These are phyloP conservation scores for Thermomucor indicae-seudaticae DNA, from an alignment of 371 early-diverging fungal species.

Conservation along the genomic window DNA sequence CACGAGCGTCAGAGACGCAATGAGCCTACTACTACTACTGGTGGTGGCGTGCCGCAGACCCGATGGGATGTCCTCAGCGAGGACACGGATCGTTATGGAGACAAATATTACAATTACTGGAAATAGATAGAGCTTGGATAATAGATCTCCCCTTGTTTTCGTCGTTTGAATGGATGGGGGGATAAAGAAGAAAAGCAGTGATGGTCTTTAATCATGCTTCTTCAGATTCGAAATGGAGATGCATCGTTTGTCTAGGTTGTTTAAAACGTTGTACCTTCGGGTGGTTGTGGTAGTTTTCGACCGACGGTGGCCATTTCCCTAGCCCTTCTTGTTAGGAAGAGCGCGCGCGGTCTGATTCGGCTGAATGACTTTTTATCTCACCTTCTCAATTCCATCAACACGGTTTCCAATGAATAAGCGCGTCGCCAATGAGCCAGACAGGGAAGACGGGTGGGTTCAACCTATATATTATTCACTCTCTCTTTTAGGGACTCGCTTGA, in stretches of 20 bases:
- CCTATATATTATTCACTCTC: constrained; percentile 40
- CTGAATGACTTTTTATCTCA: constrained; percentile 38
- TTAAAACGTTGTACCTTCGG: constrained; percentile 74
- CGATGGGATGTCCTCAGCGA: constrained; percentile 72
- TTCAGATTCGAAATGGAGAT: not conserved
- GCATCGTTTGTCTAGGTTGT: not conserved
- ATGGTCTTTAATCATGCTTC: not conserved
- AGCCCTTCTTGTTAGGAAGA: too few relatives aligned
- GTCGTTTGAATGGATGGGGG: not conserved
- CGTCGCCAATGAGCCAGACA: constrained; percentile 84
- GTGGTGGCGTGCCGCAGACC: constrained; percentile 44
- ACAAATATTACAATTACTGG: constrained; percentile 58
- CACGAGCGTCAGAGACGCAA: constrained; percentile 13
- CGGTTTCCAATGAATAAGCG: constrained; percentile 74
- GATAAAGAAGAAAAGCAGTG: constrained; percentile 1
- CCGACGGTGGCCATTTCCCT: constrained; percentile 85
- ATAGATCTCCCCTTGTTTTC: not conserved
- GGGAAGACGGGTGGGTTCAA: constrained; percentile 60
- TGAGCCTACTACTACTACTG: too few relatives aligned
- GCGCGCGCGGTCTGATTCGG: too few relatives aligned
- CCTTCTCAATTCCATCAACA: constrained; percentile 82
- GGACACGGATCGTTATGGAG: constrained; percentile 67
- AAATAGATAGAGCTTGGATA: constrained; percentile 13
- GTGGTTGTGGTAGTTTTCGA: constrained; percentile 86
- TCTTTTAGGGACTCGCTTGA: not conserved